phyloP scores from a whole-genome alignment of 495 filamentous ascomycete genomes.

The Penicillium waksmanii region DNA sequence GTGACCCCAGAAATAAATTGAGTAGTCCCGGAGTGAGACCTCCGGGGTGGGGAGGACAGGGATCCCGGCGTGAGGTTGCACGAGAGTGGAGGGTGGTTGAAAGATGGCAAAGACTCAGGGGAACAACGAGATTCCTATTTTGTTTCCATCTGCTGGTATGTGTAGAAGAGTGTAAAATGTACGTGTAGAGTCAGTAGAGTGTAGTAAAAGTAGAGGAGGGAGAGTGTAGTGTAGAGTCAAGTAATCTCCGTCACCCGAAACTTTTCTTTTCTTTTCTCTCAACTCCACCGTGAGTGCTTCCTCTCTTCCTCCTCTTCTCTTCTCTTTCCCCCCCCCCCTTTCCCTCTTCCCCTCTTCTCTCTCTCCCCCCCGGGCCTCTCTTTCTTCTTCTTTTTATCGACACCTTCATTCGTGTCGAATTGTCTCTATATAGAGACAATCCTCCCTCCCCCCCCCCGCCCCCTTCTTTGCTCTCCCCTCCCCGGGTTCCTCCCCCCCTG shows the following conservation, averaged over 20 bases:
- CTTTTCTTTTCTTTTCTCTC: conserved; percentile 41
- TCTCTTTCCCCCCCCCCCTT: conserved; percentile 24
- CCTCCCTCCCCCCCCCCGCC: conserved; percentile 8
- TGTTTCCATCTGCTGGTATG: too few relatives aligned
- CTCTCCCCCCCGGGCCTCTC: conserved; percentile 32
- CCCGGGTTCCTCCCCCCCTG: conserved; percentile 26
- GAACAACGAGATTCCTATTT: not conserved
- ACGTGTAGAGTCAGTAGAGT: not conserved
- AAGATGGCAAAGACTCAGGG: not conserved
- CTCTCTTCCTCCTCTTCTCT: conserved; percentile 28
- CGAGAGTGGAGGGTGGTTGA: not conserved
- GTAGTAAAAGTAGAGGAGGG: not conserved
- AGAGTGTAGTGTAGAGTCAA: not conserved
- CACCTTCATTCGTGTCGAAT: conserved; percentile 35
- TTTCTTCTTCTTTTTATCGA: conserved; percentile 28
- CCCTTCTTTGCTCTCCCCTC: conserved; percentile 20
- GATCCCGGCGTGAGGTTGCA: conserved; percentile 11
- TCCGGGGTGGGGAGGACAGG: conserved; percentile 3
- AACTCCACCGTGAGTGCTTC: conserved; percentile 36
- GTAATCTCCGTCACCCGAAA: conserved; percentile 34
- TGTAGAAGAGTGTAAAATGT: not conserved
- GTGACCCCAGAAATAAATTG: not conserved
- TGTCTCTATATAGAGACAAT: conserved; percentile 44
- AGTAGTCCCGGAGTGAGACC: not conserved
- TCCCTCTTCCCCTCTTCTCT: conserved; percentile 27